These are phyloP conservation scores for Fusarium continuum DNA, from an alignment of 2,329 filamentous ascomycete species.

Conservation along the genomic window DNA sequence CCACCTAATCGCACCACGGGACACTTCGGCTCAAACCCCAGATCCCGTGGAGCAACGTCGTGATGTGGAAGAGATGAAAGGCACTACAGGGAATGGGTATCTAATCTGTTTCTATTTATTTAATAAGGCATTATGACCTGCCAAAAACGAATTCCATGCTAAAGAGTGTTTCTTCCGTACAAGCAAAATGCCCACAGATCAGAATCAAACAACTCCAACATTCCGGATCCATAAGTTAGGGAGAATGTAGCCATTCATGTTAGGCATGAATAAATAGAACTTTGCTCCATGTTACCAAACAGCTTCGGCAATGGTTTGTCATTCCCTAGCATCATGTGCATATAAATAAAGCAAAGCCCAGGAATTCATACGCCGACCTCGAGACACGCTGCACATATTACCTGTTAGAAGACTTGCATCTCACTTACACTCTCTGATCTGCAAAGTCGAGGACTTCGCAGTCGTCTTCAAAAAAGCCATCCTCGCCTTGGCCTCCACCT, in stretches of 20 bases:
- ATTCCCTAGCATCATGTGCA: conserved; percentile 23
- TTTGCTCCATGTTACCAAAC: conserved; percentile 20
- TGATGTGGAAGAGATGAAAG: conserved; percentile 24
- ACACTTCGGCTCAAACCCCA: neutral
- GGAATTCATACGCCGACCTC: conserved; percentile 21
- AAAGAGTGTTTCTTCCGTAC: conserved; percentile 43
- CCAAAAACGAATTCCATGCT: conserved; percentile 36
- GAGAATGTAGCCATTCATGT: conserved; percentile 32
- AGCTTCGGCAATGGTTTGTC: conserved; percentile 20
- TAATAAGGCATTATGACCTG: conserved; percentile 38
- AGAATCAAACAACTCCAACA: conserved; percentile 45
- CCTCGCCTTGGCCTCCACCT: conserved; percentile 64
- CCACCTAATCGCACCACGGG: conserved; percentile 31
- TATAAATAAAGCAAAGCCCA: conserved; percentile 38
- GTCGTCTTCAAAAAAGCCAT: conserved; percentile 91
- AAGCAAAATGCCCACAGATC: conserved; percentile 44
- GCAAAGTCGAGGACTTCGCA: conserved; percentile 93
- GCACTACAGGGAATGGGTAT: conserved; percentile 45
- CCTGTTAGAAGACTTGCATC: neutral
- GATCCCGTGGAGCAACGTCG: conserved; percentile 3
- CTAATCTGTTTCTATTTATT: conserved; percentile 51
- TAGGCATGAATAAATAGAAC: conserved; percentile 15
- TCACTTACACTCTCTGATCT: conserved; percentile 67
- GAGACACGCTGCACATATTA: conserved; percentile 11
- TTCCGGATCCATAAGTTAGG: conserved; percentile 32